phyloP scores from a whole-genome alignment of 768 basidiomycete species.

The Russula brevipes region DNA sequence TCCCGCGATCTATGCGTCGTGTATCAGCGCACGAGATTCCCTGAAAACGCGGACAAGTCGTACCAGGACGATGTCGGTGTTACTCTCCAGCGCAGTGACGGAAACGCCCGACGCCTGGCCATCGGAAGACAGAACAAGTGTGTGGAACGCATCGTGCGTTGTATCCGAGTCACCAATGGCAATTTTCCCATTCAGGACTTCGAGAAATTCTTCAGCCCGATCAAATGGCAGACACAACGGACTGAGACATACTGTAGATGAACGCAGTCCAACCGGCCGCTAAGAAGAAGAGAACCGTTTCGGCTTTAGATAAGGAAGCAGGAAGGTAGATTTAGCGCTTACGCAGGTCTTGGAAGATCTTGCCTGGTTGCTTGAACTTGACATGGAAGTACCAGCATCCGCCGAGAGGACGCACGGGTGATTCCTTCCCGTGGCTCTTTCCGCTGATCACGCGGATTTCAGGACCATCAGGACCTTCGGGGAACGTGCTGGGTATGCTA shows the following conservation, averaged over 20 bases:
- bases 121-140: constrained; percentile 71
- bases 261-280: constrained; percentile 89
- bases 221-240: not conserved
- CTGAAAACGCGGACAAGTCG: constrained; percentile 21
- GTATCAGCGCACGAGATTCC: not conserved
- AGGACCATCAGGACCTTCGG: constrained; percentile 60
- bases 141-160: constrained; percentile 60
- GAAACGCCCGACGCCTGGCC: constrained; percentile 60
- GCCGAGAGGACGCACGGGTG: constrained; percentile 84
- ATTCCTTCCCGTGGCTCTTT: constrained; percentile 77
- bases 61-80: constrained; percentile 74
- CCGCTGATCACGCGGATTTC: constrained; percentile 86
- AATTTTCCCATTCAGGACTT: constrained; percentile 65
- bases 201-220: constrained; percentile 15
- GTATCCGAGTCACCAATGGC: constrained; percentile 48
- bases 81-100: constrained; percentile 51
- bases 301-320: not conserved
- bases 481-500: constrained; percentile 71
- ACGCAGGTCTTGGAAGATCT: constrained; percentile 82
- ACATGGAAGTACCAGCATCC: constrained; percentile 93
- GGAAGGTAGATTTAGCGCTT: constrained; percentile 29
- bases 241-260: constrained; percentile 57
- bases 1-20: constrained; percentile 56
- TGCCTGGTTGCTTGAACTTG: constrained; percentile 55
- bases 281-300: constrained; percentile 28